These are phyloP conservation scores for Brassica cretica DNA, from an alignment of 345 rosid species.

Conservation along the genomic window DNA sequence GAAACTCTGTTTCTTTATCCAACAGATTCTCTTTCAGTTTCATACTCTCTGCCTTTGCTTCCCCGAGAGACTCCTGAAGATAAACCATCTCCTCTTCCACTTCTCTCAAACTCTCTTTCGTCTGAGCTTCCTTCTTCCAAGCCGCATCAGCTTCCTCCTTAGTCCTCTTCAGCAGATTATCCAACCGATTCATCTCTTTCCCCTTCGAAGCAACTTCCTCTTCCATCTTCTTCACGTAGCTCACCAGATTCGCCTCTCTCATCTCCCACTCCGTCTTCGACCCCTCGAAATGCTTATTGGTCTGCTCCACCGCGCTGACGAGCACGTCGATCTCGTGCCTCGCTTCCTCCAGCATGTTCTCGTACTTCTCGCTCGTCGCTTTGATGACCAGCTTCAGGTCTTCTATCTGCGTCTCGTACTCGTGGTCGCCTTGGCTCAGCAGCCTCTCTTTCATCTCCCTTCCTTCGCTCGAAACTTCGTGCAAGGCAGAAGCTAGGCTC, in stretches of 20 bases:
- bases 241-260: conserved; percentile 61
- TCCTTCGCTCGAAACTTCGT: conserved; percentile 89
- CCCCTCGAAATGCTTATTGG: conserved; percentile 56
- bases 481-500: conserved; percentile 90
- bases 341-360: conserved; percentile 71
- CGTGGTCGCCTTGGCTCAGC: conserved; percentile 66
- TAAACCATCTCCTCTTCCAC: conserved; percentile 77
- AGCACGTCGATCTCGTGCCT: conserved; percentile 71
- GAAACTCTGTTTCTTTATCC: conserved; percentile 87
- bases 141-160: conserved; percentile 74
- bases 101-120: conserved; percentile 71
- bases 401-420: conserved; percentile 76
- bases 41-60: conserved; percentile 66
- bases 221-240: conserved; percentile 62
- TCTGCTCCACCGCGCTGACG: conserved; percentile 48
- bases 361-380: conserved; percentile 77
- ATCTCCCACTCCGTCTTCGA: conserved; percentile 78
- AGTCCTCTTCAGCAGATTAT: conserved; percentile 60
- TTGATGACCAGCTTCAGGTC: conserved; percentile 76
- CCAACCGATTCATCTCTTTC: conserved; percentile 70
- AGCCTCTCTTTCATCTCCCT: conserved; percentile 90
- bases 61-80: conserved; percentile 78
- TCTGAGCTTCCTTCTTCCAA: conserved; percentile 70
- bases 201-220: conserved; percentile 67
- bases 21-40: conserved; percentile 67